Percentiles rank a stretch among this genome's conserved stretches.
phyloP scores from a whole-genome alignment of 139 green algal species.

The Tetraselmis chui region DNA sequence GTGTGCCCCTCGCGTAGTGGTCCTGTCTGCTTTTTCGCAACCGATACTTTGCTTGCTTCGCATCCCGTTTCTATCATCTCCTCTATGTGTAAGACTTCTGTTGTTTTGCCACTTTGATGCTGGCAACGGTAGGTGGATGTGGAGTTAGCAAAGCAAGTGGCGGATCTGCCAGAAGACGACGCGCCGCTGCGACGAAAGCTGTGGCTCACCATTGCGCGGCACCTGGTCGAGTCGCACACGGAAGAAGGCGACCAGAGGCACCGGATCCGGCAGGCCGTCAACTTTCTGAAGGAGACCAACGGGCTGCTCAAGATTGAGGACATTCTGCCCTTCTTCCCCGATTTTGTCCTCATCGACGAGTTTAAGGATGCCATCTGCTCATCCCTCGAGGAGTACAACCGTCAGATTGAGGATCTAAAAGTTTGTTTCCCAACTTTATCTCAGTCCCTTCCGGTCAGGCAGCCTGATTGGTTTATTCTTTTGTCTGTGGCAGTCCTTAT shows the following conservation, averaged over 20 bases:
- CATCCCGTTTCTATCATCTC: too few species aligned
- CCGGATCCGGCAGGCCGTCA: slow-evolving; percentile 53
- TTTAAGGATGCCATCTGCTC: slow-evolving; percentile 87
- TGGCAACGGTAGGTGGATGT: slow-evolving; percentile 63
- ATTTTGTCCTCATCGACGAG: slow-evolving; percentile 91
- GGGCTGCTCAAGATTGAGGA: slow-evolving; percentile 91
- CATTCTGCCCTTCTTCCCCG: slow-evolving; percentile 93
- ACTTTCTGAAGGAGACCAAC: slow-evolving; percentile 59
- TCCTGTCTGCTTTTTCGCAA: too few species aligned
- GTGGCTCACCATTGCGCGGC: slow-evolving; percentile 79
- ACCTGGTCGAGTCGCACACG: slow-evolving; percentile 60
- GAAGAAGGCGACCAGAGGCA: slow-evolving; percentile 25
- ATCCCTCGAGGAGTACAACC: slow-evolving; percentile 82
- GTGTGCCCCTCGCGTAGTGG: too few species aligned
- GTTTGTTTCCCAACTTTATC: slow-evolving; percentile 54
- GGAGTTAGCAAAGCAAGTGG: slow-evolving; percentile 70
- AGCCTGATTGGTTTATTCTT: too few species aligned
- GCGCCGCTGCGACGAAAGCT: slow-evolving; percentile 62
- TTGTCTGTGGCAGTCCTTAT: too few species aligned
- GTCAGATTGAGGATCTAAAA: slow-evolving; percentile 61
- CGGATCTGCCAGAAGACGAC: slow-evolving; percentile 48
- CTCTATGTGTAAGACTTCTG: too few species aligned
- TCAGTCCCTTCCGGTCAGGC: too few species aligned
- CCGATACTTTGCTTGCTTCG: too few species aligned
- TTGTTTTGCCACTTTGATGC: too few species aligned